phyloP scores from a whole-genome alignment of 768 basidiomycete species.

The Cantharellus anzutake region DNA sequence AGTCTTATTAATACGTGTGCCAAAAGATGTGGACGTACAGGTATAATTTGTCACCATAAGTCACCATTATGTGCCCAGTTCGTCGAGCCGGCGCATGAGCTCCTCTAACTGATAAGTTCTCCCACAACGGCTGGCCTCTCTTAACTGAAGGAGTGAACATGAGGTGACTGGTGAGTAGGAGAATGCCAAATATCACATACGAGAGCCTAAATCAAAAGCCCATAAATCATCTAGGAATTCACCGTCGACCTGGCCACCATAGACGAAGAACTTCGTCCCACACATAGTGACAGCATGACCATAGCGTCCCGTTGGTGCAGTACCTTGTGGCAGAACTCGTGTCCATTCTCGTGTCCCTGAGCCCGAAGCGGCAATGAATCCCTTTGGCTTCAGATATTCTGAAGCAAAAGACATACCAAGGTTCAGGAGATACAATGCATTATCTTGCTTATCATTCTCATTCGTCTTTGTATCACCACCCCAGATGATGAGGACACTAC shows the following conservation, averaged over 20 bases:
- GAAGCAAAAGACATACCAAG: conserved; percentile 41
- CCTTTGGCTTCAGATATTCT: not conserved
- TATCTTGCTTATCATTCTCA: conserved; percentile 68
- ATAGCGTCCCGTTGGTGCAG: conserved; percentile 74
- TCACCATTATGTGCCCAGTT: conserved; percentile 82
- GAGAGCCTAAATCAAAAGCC: conserved; percentile 86
- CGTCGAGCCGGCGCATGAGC: conserved; percentile 52
- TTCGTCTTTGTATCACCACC: conserved; percentile 77
- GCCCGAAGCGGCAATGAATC: not conserved
- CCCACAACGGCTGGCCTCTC: conserved; percentile 63
- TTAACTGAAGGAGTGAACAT: conserved; percentile 35
- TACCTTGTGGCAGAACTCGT: conserved; percentile 54
- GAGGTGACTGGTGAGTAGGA: not conserved
- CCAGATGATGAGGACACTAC: conserved; percentile 93
- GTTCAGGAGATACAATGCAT: conserved; percentile 84
- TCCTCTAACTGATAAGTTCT: conserved; percentile 36
- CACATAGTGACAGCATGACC: conserved; percentile 92
- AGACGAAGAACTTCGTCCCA: conserved; percentile 81
- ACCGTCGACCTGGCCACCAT: conserved; percentile 92
- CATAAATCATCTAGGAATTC: conserved; percentile 90
- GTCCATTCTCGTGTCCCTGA: conserved; percentile 93
- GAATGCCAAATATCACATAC: conserved; percentile 29
- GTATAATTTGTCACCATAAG: conserved; percentile 64
- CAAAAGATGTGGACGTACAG: conserved; percentile 32
- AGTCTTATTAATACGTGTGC: not conserved